Evolutionary conservation across 805 yeast genomes (phyloP).

Genomic region (Wickerhamia fluorescens): DNA sequence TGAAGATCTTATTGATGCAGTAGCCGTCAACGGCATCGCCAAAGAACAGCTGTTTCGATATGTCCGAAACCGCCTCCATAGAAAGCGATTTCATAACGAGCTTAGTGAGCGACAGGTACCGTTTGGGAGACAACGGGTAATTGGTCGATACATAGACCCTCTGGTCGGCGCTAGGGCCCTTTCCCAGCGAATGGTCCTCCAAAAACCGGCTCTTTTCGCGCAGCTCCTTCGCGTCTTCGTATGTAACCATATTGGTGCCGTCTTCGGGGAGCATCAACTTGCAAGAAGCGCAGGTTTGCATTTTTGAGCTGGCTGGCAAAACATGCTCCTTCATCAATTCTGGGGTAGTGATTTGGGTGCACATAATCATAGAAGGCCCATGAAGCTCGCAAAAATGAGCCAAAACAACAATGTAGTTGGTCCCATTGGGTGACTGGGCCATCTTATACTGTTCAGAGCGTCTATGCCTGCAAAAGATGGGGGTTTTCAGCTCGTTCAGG

Average conservation of each 20-base stretch:
- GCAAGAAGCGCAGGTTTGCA: constrained; percentile 53
- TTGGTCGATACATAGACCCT: constrained; percentile 46
- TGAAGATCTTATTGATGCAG: constrained; percentile 54
- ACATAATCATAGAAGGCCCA: constrained; percentile 62
- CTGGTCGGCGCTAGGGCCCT: not conserved
- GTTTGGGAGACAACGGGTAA: constrained; percentile 43
- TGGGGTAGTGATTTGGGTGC: constrained; percentile 42
- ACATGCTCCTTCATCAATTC: constrained; percentile 14
- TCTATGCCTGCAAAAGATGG: no score
- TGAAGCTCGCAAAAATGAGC: constrained; percentile 77
- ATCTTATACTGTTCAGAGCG: no score
- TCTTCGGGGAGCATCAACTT: constrained; percentile 43
- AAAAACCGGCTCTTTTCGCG: no score
- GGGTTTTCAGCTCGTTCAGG: no score
- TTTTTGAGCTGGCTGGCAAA: constrained; percentile 35
- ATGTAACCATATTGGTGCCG: constrained; percentile 15
- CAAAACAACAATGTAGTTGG: constrained; percentile 43
- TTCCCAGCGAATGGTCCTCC: no score
- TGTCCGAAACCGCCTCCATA: constrained; percentile 58
- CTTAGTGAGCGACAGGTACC: constrained; percentile 51
- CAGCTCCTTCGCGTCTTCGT: no score
- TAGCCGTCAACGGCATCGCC: constrained; percentile 59
- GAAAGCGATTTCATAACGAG: constrained; percentile 58
- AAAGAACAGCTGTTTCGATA: constrained; percentile 52
- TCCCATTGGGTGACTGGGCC: no score